Percentiles rank a stretch among this genome's conserved stretches.
phyloP scores from a whole-genome alignment of 805 yeast genomes.

The Ogataea corticis region DNA sequence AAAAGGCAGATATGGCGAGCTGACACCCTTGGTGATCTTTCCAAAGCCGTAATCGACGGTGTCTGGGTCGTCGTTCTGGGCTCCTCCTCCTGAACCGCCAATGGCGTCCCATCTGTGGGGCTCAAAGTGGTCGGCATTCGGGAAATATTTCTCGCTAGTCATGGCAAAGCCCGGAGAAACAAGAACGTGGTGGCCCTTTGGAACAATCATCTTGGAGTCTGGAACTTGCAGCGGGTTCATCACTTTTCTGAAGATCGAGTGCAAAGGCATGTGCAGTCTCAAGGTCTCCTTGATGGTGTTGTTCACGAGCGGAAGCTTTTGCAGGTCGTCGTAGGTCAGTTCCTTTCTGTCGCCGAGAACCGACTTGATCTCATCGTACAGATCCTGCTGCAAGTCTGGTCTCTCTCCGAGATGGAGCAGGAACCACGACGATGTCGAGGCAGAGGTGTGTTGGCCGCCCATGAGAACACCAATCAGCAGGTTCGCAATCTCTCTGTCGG shows the following conservation, averaged over 20 bases:
- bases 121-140: constrained; percentile 66
- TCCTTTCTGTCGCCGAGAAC: constrained; percentile 59
- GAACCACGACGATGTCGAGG: constrained; percentile 95
- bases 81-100: constrained; percentile 30
- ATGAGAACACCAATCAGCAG: constrained; percentile 91
- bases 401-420: constrained; percentile 85
- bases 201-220: constrained; percentile 75
- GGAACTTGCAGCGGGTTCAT: constrained; percentile 77
- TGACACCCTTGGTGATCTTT: constrained; percentile 91
- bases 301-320: constrained; percentile 77
- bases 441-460: constrained; percentile 99
- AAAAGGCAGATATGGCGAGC: constrained; percentile 94
- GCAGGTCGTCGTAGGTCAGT: constrained; percentile 78
- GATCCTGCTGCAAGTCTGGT: constrained; percentile 81
- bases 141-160: constrained; percentile 76
- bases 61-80: constrained; percentile 40
- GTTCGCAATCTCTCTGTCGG: constrained; percentile 93
- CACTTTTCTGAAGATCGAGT: constrained; percentile 93
- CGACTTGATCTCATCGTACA: constrained; percentile 69
- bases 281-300: constrained; percentile 89
- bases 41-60: constrained; percentile 95
- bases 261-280: constrained; percentile 95
- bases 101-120: constrained; percentile 82
- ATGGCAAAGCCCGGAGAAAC: constrained; percentile 93
- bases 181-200: constrained; percentile 84